Base-by-base conservation (phyloP, 2,329 filamentous ascomycete genomes). In the Lojkania enalia region DNA sequence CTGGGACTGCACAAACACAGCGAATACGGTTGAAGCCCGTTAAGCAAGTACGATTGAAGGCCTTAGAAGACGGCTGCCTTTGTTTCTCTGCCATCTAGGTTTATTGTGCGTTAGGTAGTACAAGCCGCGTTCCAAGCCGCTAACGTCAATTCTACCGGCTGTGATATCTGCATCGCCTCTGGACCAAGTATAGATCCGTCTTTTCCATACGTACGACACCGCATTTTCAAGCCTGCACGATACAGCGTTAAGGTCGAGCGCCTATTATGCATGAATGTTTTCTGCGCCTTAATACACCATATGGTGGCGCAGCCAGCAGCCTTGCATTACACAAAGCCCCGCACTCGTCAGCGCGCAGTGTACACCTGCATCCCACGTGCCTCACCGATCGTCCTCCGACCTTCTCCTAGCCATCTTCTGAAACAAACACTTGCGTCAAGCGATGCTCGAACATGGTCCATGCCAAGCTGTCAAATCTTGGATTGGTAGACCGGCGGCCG, bases 231-330 rank as follows among this genome's bases (percentile, higher is more conserved):
- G 25, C 25, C 7, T 27, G 25, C 7, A 27, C 25, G 25, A 27
- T 27, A n/a, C 20, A 12, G 5, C 19, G 4, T 25, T n/a, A n/a
- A n/a, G n/a, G n/a, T 40, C 13, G 32, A 40, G 16, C 38, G 19
- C 38, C 38, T 27, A 38, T 16, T 7, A 20, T 20, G 35, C 35
- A 38, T 38, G 14, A 27, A 27, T 5, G 20, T 20, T 7, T 14
- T 13, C 35, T 4, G 13, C 20, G 29, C n/a, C n/a, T 13, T 11
- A 5, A 29, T 36, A 19, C 23, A n/a, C 20, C n/a, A n/a, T n/a
- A n/a, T n/a, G n/a, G 32, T 43, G 40, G 40, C 40, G 40, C 40
- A 43, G 32, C 23, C 5, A 3, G 13, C 40, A 43, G 40, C 40
- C 40, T 43, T 37, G 33, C 40, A 33, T 33, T 35, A 21, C 20